A percentile compares a stretch with the other conserved stretches of the same genome.
phyloP scores from a whole-genome alignment of 345 rosid species.

The Trapa bicornis region DNA sequence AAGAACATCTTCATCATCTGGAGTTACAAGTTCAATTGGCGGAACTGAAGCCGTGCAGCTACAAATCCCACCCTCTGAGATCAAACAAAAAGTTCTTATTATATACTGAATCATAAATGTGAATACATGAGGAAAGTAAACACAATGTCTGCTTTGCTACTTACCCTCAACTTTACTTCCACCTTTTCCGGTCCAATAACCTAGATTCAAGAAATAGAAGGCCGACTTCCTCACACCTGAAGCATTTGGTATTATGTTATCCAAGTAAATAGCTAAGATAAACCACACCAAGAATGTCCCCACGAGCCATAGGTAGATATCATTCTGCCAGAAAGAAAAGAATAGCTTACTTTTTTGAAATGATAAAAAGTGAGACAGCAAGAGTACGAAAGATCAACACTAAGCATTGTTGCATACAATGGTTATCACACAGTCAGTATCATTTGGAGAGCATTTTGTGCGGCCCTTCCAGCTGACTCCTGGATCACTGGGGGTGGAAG shows the following conservation, averaged over 20 bases:
- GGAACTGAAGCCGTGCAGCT: slow-evolving; percentile 62
- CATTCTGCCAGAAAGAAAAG: slow-evolving; percentile 41
- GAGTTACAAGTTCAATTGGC: slow-evolving; percentile 33
- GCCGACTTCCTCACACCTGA: slow-evolving; percentile 66
- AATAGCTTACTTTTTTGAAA: not conserved
- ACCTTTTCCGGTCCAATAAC: slow-evolving; percentile 85
- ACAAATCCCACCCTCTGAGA: slow-evolving; percentile 74
- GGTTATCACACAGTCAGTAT: slow-evolving; percentile 49
- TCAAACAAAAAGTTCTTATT: not conserved
- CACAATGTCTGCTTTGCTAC: not conserved
- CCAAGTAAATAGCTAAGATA: slow-evolving; percentile 70
- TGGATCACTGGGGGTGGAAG: slow-evolving; percentile 49
- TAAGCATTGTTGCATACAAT: slow-evolving; percentile 32
- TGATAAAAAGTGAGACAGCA: not conserved
- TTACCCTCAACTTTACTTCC: slow-evolving; percentile 66
- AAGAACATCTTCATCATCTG: slow-evolving; percentile 79
- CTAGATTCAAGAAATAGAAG: slow-evolving; percentile 64
- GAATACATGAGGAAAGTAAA: not conserved
- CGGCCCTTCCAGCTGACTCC: slow-evolving; percentile 80
- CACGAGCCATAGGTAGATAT: slow-evolving; percentile 57
- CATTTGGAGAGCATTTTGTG: slow-evolving; percentile 40
- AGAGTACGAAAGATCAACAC: not conserved
- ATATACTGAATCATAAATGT: not conserved
- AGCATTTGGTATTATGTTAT: slow-evolving; percentile 70
- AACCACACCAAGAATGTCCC: slow-evolving; percentile 55